Evolutionary conservation across 2,329 filamentous ascomycete species (phyloP), one percentile per base, ranked within the genome.

Genomic region (Esteya vermicola): DNA sequence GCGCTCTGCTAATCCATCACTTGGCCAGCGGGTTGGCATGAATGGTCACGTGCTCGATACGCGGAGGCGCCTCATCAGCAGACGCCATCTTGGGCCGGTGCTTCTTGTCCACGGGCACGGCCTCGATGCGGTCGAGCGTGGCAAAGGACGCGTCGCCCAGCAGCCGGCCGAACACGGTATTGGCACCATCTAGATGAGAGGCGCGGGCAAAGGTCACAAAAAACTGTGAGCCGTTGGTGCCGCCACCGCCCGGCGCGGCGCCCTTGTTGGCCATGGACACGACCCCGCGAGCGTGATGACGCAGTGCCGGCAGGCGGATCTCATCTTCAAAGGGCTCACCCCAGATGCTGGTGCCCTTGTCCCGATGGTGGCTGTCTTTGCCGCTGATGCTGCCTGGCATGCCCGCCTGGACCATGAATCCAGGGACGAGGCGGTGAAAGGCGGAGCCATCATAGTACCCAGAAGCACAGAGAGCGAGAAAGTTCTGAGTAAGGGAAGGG

Each of bases 401-500:
- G 50, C 84, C 84, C 16, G 79, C 77, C 59, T 91, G 84, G 19
- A 77, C 65, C 72, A 93, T 91, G 68, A 93, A 93, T 45, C 67
- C 66, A 9, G 83, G 79, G 43, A 91, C 88, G 46, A 84, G 67
- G 39, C 84, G 78, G 66, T 91, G 84, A 59, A 91, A 81, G 45
- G 79, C 78, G 20, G 81, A 85, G 52, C 61, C 59, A 55, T 83
- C 66, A 64, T 86, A 91, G 65, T 82, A 85, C 52, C 68, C 68
- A 9, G 81, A 85, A 37, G 82, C 84, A 65, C 82, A 86, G 47
- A 91, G 78, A 39, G 84, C 84, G 49, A 93, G 77, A 61, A 93
- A 93, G 65, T 93, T 93, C 78, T 85, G 56, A 28, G 14, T 3
- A 14, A 5, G 3, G 23, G 13, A 25, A 41, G 33, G 14, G 31